Percentiles rank a stretch among this genome's conserved stretches.
Evolutionary conservation across 2,329 filamentous ascomycete species (phyloP).

Genomic region (Lasiodiplodia sp.): DNA sequence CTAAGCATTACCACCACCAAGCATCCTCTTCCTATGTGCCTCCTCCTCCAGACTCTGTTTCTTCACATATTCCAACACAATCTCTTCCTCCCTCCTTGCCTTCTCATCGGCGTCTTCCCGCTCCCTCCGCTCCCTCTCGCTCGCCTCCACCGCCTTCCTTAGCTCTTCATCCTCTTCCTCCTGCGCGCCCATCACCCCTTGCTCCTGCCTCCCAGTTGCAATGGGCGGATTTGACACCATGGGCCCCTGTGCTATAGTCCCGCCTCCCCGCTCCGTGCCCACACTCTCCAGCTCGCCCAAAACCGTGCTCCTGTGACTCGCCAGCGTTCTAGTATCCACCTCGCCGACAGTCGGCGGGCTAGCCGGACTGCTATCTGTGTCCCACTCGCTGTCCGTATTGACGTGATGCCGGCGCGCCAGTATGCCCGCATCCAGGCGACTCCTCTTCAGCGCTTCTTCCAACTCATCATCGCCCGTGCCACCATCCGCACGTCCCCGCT

Average conservation of each 20-base stretch:
- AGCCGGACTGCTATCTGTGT: neutral
- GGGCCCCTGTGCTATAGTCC: neutral
- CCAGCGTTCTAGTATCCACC: neutral
- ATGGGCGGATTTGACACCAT: neutral
- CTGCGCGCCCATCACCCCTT: slow-evolving; percentile 30
- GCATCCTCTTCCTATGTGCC: slow-evolving; percentile 51
- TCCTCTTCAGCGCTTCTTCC: slow-evolving; percentile 54
- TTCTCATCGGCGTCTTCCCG: slow-evolving; percentile 39
- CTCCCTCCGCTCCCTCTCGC: slow-evolving; percentile 34
- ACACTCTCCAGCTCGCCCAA: slow-evolving; percentile 35
- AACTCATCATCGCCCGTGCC: slow-evolving; percentile 48
- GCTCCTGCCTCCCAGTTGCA: slow-evolving; percentile 42
- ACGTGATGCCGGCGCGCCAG: slow-evolving; percentile 27
- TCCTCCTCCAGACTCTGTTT: slow-evolving; percentile 78
- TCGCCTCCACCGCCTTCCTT: slow-evolving; percentile 43
- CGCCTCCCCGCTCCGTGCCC: slow-evolving; percentile 20
- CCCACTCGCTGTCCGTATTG: neutral
- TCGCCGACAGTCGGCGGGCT: slow-evolving; percentile 19
- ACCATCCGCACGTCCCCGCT: neutral
- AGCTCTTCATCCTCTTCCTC: slow-evolving; percentile 47
- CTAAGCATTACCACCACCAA: slow-evolving; percentile 35
- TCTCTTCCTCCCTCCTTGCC: slow-evolving; percentile 70
- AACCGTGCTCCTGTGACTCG: slow-evolving; percentile 31
- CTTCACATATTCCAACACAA: slow-evolving; percentile 74
- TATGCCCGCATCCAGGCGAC: slow-evolving; percentile 49